Base-by-base conservation (phyloP, 148 eudicot species). In the Polygonum aviculare region DNA sequence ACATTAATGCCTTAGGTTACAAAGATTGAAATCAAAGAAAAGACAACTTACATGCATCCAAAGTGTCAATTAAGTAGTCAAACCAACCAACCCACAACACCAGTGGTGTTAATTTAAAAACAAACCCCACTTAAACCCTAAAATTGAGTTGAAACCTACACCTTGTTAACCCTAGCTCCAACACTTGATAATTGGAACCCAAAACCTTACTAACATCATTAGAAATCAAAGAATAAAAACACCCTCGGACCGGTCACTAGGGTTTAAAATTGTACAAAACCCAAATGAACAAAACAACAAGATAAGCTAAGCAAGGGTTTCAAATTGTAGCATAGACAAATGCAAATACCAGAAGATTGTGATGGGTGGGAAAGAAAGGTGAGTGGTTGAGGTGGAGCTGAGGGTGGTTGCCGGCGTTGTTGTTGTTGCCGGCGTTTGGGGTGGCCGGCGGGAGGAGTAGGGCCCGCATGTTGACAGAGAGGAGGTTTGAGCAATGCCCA, bases 401-500 rank as follows among this genome's bases (percentile, higher is more conserved):
- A 80, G 81, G 85, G 45, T 39, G 50, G 11, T 39, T 5, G 50
- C 12, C 0, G 74, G 51, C 4, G 48, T 36, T 12, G 69, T n/a
- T 12, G 48, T 36, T 12, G 69, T n/a, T 12, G 59, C 74, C 3
- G 79, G 78, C 4, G 26, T 12, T 14, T 49, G 76, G 2, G 80
- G 78, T 2, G 26, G 88, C 47, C 33, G 89, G 36, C 39, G 93
- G 96, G 22, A 92, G 80, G 15, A 92, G 89, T 33, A 87, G 82
- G 31, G 83, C 87, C 1, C 89, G 82, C 94, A 89, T 93, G 85
- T 93, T 87, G 7, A 91, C 98, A 0, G 95, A 87, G 60, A 93
- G 84, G 44, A 93, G 90, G 72, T 88, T 91, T 21, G 89, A 82
- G 88, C 99, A 96, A 79, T 96, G 98, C 10, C 99, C 99, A 74